Percentiles rank a stretch among this genome's conserved stretches.
Evolutionary conservation across 1,284 basidiomycete species (phyloP).

Genomic region (Pseudomicrostroma phylloplanum): DNA sequence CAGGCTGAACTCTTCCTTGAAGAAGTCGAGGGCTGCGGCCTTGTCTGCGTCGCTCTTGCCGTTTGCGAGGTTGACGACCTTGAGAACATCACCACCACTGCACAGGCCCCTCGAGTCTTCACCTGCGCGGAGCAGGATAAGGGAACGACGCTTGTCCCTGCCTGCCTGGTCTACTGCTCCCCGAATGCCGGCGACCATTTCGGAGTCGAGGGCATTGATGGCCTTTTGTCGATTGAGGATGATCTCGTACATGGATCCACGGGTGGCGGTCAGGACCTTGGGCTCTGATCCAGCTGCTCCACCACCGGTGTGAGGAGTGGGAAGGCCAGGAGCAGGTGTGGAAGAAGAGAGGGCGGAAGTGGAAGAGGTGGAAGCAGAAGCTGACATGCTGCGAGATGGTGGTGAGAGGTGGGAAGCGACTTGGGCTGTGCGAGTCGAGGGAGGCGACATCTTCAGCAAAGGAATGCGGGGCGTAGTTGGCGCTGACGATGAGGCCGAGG

Average conservation of each 20-base stretch:
- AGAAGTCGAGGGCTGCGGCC: slow-evolving; percentile 68
- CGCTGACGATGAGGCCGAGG: too few relatives aligned
- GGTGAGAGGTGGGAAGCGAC: not conserved
- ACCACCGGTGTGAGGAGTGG: slow-evolving; percentile 7
- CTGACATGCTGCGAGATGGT: not conserved
- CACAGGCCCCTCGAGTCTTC: slow-evolving; percentile 78
- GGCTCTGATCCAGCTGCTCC: slow-evolving; percentile 14
- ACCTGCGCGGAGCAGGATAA: slow-evolving; percentile 31
- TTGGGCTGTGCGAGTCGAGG: not conserved
- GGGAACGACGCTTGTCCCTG: slow-evolving; percentile 9
- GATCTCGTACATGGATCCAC: slow-evolving; percentile 58
- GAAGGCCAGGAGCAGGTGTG: slow-evolving; percentile 2
- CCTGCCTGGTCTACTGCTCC: slow-evolving; percentile 65
- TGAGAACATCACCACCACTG: slow-evolving; percentile 85
- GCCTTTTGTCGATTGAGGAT: slow-evolving; percentile 75
- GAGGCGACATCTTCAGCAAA: not conserved
- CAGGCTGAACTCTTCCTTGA: slow-evolving; percentile 86
- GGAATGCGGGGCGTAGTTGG: not conserved
- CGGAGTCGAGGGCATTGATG: slow-evolving; percentile 76
- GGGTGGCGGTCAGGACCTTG: slow-evolving; percentile 27
- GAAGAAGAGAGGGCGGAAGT: not conserved
- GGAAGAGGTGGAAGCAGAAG: not conserved
- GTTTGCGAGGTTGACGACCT: slow-evolving; percentile 50
- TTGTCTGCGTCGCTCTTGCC: slow-evolving; percentile 17
- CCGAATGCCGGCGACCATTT: slow-evolving; percentile 72